Conservation (phyloP, 2,329 filamentous ascomycete genomes). For the Aschersonia sp. region DNA sequence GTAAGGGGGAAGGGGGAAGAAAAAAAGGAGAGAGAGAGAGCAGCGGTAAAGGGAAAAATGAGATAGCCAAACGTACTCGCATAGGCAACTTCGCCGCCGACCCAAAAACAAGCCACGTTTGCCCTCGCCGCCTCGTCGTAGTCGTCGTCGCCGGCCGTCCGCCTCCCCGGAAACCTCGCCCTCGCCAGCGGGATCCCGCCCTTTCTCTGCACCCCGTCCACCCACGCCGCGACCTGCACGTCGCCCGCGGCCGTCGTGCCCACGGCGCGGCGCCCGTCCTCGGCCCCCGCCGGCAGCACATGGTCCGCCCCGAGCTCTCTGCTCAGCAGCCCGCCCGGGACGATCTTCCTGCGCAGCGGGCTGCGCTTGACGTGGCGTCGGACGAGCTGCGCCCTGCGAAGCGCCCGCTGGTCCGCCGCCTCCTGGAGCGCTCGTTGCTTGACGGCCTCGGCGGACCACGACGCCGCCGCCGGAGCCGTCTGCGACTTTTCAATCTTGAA, state of each 20-base stretch:
- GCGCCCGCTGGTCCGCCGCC: slow-evolving; percentile 12
- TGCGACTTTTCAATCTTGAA: slow-evolving; percentile 50
- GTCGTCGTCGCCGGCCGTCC: slow-evolving; percentile 9
- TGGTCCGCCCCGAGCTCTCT: slow-evolving; percentile 10
- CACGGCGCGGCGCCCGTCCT: slow-evolving; percentile 3
- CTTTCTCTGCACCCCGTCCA: slow-evolving; percentile 21
- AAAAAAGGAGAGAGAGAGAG: not conserved
- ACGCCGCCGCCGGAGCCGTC: slow-evolving; percentile 31
- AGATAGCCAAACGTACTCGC: slow-evolving; percentile 20
- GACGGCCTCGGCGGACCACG: slow-evolving; percentile 44
- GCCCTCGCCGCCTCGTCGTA: slow-evolving; percentile 3
- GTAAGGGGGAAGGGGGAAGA: not conserved
- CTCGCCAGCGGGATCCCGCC: slow-evolving; percentile 22
- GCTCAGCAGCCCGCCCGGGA: slow-evolving; percentile 13
- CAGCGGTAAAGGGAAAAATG: not conserved
- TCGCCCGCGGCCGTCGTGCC: slow-evolving; percentile 6
- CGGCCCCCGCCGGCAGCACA: slow-evolving; percentile 9
- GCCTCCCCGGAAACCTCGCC: slow-evolving; percentile 7
- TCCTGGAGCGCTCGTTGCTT: slow-evolving; percentile 38
- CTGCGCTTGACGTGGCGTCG: slow-evolving; percentile 24
- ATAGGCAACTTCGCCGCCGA: slow-evolving; percentile 27
- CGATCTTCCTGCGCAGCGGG: slow-evolving; percentile 17
- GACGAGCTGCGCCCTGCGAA: slow-evolving; percentile 14
- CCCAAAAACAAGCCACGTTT: slow-evolving; percentile 25
- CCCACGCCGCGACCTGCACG: slow-evolving; percentile 20